phyloP scores from a whole-genome alignment of 108 stramenopile species.

The Nitzschia sp. region DNA sequence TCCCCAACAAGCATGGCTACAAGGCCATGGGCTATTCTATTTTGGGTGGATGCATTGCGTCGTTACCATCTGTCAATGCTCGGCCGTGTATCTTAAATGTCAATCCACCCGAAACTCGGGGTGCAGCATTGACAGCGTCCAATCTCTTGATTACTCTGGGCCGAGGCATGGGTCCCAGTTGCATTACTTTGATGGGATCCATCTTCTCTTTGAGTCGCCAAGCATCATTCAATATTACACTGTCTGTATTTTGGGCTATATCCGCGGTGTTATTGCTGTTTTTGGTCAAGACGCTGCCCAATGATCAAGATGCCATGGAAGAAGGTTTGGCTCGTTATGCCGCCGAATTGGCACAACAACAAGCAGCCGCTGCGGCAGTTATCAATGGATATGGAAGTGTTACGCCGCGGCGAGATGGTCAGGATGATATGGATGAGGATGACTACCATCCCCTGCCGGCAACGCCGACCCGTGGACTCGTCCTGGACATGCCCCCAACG shows the following conservation, averaged over 20 bases:
- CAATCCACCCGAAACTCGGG: slow-evolving; percentile 78
- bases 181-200: slow-evolving; percentile 47
- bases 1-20: slow-evolving; percentile 41
- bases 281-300: slow-evolving; percentile 53
- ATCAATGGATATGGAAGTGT: neutral
- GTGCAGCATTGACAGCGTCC: slow-evolving; percentile 69
- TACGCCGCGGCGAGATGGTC: neutral
- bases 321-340: slow-evolving; percentile 59
- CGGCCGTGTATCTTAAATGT: slow-evolving; percentile 75
- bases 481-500: neutral
- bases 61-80: slow-evolving; percentile 66
- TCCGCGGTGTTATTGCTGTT: slow-evolving; percentile 52
- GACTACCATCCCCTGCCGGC: neutral
- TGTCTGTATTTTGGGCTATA: slow-evolving; percentile 62
- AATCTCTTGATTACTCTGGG: slow-evolving; percentile 65
- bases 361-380: neutral
- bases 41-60: slow-evolving; percentile 54
- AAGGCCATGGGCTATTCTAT: slow-evolving; percentile 47
- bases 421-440: neutral
- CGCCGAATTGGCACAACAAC: slow-evolving; percentile 8
- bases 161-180: slow-evolving; percentile 64
- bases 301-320: slow-evolving; percentile 74
- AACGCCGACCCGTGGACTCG: too few species aligned
- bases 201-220: slow-evolving; percentile 43
- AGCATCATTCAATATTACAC: slow-evolving; percentile 55